Conservation (phyloP, 1,139 yeast genomes). For the Geotrichum carabidarum region DNA sequence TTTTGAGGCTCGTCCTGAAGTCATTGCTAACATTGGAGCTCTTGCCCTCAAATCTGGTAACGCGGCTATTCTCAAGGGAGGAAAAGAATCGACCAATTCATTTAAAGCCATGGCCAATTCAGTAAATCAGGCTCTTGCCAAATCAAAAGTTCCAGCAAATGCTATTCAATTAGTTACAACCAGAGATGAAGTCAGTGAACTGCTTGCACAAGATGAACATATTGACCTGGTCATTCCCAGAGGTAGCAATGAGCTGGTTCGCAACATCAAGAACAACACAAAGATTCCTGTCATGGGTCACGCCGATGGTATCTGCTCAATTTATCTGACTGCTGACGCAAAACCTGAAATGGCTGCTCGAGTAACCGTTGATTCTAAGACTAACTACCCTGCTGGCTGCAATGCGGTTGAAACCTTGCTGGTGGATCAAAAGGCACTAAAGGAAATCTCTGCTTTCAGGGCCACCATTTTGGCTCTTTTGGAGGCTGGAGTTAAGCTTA, state of each 20-base stretch:
- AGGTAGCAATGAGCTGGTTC: constrained; percentile 88
- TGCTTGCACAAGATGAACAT: constrained; percentile 77
- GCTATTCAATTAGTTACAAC: constrained; percentile 85
- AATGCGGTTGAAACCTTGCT: constrained; percentile 89
- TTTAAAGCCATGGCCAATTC: constrained; percentile 76
- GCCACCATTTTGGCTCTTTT: constrained; percentile 47
- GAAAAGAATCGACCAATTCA: constrained; percentile 83
- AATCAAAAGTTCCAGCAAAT: constrained; percentile 60
- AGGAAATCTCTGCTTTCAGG: constrained; percentile 37
- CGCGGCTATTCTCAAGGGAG: constrained; percentile 95
- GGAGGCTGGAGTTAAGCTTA: constrained; percentile 67
- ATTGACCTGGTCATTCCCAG: constrained; percentile 96
- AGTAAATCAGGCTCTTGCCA: constrained; percentile 54
- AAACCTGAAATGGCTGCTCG: constrained; percentile 70
- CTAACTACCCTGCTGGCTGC: constrained; percentile 97
- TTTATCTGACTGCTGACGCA: constrained; percentile 72
- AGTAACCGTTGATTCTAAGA: constrained; percentile 78
- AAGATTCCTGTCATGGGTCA: constrained; percentile 97
- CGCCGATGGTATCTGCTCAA: constrained; percentile 95
- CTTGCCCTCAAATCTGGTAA: constrained; percentile 88
- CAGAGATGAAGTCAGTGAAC: constrained; percentile 81
- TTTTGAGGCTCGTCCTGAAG: constrained; percentile 96
- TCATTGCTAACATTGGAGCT: constrained; percentile 94
- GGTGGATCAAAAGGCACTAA: constrained; percentile 52
- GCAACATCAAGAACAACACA: constrained; percentile 75